Evolutionary conservation across 192 early-diverging fungal genomes (phyloP).

Genomic region (Backusella mclennaniae): DNA sequence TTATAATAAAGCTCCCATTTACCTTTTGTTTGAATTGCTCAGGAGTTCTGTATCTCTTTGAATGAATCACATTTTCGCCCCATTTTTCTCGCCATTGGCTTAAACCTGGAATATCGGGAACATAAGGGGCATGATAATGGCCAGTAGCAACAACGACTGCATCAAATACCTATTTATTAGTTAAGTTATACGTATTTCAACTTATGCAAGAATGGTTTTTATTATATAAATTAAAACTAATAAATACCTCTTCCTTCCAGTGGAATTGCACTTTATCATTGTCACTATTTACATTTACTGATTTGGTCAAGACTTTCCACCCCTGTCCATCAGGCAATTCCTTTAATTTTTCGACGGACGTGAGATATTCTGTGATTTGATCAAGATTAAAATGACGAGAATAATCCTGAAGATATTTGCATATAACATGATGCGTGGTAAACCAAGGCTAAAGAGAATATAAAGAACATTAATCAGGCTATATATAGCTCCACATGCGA

Average conservation of each 20-base stretch:
- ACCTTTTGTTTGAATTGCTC: constrained; percentile 33
- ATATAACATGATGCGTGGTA: constrained; percentile 13
- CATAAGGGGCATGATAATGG: constrained; percentile 45
- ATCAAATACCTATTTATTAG: constrained; percentile 36
- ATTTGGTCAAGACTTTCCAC: neutral
- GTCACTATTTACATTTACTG: neutral
- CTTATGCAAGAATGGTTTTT: too few relatives aligned
- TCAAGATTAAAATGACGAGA: constrained; percentile 9
- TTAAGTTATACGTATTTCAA: neutral
- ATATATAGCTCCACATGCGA: neutral
- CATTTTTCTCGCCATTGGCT: neutral
- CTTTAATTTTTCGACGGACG: constrained; percentile 15
- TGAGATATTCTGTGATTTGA: constrained; percentile 20
- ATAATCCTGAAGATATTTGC: constrained; percentile 21
- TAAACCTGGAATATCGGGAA: constrained; percentile 46
- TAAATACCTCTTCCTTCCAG: neutral
- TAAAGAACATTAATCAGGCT: neutral
- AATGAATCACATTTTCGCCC: constrained; percentile 23
- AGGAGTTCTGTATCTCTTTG: constrained; percentile 33
- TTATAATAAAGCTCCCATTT: neutral
- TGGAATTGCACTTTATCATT: neutral
- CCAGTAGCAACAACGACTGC: constrained; percentile 51
- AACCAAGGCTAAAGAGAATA: neutral
- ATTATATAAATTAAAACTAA: neutral
- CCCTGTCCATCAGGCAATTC: neutral